phyloP scores from a whole-genome alignment of 2,329 filamentous ascomycete genomes.

The Cladosporium halotolerans region DNA sequence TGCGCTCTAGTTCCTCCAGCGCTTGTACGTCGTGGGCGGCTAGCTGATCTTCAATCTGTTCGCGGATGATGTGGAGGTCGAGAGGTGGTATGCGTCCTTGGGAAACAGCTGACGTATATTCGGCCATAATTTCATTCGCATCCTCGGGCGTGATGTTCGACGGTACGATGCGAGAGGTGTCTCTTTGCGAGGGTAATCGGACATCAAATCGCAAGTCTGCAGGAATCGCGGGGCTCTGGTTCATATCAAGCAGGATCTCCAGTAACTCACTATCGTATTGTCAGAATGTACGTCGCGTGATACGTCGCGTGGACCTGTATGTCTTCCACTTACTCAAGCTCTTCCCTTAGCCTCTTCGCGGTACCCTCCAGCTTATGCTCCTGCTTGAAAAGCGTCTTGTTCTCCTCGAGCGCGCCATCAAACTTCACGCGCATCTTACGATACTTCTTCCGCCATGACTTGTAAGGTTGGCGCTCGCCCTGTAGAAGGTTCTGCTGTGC shows the following conservation, averaged over 20 bases:
- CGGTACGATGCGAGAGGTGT: constrained; percentile 30
- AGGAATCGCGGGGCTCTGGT: constrained; percentile 57
- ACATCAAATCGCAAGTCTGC: constrained; percentile 50
- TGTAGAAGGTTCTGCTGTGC: constrained; percentile 10
- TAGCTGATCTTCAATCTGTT: constrained; percentile 27
- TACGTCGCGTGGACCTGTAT: neutral
- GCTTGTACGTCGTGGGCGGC: constrained; percentile 22
- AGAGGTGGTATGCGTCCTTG: constrained; percentile 26
- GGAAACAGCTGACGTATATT: constrained; percentile 32
- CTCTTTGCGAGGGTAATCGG: constrained; percentile 60
- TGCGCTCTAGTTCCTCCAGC: constrained; percentile 36
- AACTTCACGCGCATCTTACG: constrained; percentile 80
- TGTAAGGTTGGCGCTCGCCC: constrained; percentile 26
- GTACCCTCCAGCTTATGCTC: constrained; percentile 76
- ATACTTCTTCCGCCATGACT: constrained; percentile 68
- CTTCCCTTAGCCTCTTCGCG: constrained; percentile 75
- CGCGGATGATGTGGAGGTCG: constrained; percentile 27
- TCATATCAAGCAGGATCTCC: constrained; percentile 84
- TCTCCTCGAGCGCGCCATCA: constrained; percentile 69
- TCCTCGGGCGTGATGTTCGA: constrained; percentile 26
- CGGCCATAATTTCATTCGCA: constrained; percentile 26
- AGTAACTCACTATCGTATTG: constrained; percentile 64
- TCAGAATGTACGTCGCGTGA: constrained; percentile 15
- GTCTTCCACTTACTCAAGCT: constrained; percentile 70
- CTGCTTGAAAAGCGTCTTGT: constrained; percentile 73